Evolutionary conservation across 2,329 filamentous ascomycete genomes (phyloP).

Genomic region (Alternaria arbusti): DNA sequence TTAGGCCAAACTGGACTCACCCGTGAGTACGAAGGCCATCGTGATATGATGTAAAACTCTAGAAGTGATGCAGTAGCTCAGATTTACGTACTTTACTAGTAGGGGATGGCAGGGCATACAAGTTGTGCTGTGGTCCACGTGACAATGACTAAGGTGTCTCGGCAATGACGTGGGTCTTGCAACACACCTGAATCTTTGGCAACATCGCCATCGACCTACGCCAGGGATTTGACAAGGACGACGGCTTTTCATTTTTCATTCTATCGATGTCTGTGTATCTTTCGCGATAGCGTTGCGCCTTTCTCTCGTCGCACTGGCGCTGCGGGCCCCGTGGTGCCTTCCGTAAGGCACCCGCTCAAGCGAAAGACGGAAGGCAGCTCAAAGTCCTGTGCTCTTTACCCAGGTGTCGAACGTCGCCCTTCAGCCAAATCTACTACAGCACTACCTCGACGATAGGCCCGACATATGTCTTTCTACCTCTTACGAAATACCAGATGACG

Average conservation of each 20-base stretch:
- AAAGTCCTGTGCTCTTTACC: neutral
- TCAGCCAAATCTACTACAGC: neutral
- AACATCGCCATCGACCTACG: neutral
- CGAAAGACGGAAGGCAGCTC: neutral
- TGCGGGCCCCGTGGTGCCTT: neutral
- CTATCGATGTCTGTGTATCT: neutral
- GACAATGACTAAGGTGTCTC: neutral
- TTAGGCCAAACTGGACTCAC: no score
- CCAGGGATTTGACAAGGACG: neutral
- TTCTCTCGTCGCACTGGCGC: neutral
- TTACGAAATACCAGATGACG: constrained; percentile 14
- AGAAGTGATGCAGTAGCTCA: no score
- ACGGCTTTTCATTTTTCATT: neutral
- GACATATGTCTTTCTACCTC: constrained; percentile 21
- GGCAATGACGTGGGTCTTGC: neutral
- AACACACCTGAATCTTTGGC: neutral
- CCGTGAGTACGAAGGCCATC: no score
- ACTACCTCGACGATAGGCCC: constrained; percentile 21
- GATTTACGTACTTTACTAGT: no score
- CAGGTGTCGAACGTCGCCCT: neutral
- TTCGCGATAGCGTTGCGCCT: neutral
- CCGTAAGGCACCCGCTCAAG: neutral
- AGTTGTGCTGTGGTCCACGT: no score
- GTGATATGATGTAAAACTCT: no score
- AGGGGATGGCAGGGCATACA: no score